A percentile compares a stretch with the other conserved stretches of the same genome.
phyloP scores from a whole-genome alignment of 306 rosid species.

The Ochetophila trinervis region DNA sequence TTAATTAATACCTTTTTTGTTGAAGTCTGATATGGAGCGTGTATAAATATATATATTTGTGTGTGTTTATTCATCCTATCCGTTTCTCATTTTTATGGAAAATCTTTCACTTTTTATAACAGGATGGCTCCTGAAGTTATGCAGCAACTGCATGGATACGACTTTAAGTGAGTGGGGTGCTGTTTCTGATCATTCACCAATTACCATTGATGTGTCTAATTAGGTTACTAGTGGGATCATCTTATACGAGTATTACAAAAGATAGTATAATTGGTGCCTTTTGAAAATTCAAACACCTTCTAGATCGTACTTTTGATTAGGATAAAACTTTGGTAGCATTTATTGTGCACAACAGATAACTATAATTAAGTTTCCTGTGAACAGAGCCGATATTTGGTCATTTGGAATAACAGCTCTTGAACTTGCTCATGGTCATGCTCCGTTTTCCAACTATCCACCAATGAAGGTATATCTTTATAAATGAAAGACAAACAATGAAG shows the following conservation, averaged over 20 bases:
- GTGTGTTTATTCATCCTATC: constrained; percentile 7
- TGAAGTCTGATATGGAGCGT: background rate
- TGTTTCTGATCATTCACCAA: background rate
- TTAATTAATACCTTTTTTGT: constrained; percentile 11
- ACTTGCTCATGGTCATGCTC: constrained; percentile 99
- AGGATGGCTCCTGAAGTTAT: constrained; percentile 99
- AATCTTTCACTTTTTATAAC: constrained; percentile 10
- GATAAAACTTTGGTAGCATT: background rate
- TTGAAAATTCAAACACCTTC: background rate
- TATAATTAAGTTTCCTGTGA: constrained; percentile 10
- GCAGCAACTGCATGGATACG: constrained; percentile 98
- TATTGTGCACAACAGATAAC: background rate
- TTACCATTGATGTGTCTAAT: background rate
- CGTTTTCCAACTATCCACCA: constrained; percentile 93
- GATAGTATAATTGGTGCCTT: constrained; percentile 2
- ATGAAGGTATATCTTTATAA: constrained; percentile 63
- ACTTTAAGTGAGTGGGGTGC: constrained; percentile 71
- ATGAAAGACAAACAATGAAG: no score
- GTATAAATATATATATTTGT: background rate
- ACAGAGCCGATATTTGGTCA: constrained; percentile 96
- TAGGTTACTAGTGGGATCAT: background rate
- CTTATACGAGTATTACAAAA: background rate
- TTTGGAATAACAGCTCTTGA: constrained; percentile 96
- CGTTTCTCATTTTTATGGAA: background rate
- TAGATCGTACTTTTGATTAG: background rate